phyloP scores from a whole-genome alignment of 2,329 filamentous ascomycete species.

The Penicillium occitanis region DNA sequence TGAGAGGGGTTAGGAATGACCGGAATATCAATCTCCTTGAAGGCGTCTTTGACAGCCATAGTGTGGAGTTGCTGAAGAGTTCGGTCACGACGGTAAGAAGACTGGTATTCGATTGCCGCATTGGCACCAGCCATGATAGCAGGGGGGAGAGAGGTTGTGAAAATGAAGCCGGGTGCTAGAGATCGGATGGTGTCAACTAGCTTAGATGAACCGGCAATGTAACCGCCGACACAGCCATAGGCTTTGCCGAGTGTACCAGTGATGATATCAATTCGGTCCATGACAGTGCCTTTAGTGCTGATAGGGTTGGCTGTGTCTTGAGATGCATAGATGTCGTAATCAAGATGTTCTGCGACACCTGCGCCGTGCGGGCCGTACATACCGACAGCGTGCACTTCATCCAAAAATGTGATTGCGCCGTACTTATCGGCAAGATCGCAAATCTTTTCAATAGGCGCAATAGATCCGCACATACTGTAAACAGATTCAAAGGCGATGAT shows the following conservation, averaged over 20 bases:
- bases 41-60: slow-evolving; percentile 82
- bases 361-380: slow-evolving; percentile 98
- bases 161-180: slow-evolving; percentile 95
- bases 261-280: slow-evolving; percentile 97
- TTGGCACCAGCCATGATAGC: slow-evolving; percentile 95
- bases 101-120: slow-evolving; percentile 91
- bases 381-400: slow-evolving; percentile 97
- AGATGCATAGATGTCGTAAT: slow-evolving; percentile 80
- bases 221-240: slow-evolving; percentile 95
- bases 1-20: slow-evolving; percentile 98
- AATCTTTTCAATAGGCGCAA: slow-evolving; percentile 92
- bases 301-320: slow-evolving; percentile 58
- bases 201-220: slow-evolving; percentile 85
- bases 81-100: slow-evolving; percentile 79
- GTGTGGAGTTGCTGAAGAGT: slow-evolving; percentile 95
- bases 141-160: slow-evolving; percentile 93
- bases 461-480: slow-evolving; percentile 98
- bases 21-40: slow-evolving; percentile 79
- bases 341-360: slow-evolving; percentile 94
- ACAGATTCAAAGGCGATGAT: slow-evolving; percentile 99
- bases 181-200: slow-evolving; percentile 93
- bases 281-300: slow-evolving; percentile 68
- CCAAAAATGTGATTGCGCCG: slow-evolving; percentile 93
- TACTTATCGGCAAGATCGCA: slow-evolving; percentile 97
- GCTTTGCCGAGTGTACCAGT: slow-evolving; percentile 96